Evolutionary conservation across 2,329 filamentous ascomycete genomes (phyloP).

Genomic region (Camillea tinctor): DNA sequence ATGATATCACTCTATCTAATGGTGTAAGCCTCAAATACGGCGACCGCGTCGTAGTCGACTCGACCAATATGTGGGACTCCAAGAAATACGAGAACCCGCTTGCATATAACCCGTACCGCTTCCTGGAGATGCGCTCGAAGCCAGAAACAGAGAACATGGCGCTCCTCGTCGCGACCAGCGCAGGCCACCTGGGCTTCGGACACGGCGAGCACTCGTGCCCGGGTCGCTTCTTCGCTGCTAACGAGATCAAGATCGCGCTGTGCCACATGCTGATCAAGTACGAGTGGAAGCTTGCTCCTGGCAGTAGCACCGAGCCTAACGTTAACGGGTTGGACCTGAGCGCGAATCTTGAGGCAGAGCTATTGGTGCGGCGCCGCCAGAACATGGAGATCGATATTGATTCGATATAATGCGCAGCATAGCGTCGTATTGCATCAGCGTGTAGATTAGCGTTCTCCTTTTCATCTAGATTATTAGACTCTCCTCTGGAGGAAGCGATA

Average conservation of each 20-base stretch:
- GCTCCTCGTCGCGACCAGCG: conserved; percentile 30
- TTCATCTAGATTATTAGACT: no score
- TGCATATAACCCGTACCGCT: conserved; percentile 21
- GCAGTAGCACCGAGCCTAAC: conserved; percentile 1
- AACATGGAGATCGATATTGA: conserved; percentile 19
- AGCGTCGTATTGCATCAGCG: no score
- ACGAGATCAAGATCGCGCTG: conserved; percentile 34
- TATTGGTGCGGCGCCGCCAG: conserved; percentile 19
- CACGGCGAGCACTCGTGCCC: conserved; percentile 35
- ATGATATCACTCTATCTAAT: conserved; percentile 17
- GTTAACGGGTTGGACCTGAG: conserved; percentile 6
- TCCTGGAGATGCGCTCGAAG: conserved; percentile 20
- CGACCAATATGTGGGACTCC: conserved; percentile 21
- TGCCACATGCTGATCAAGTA: conserved; percentile 25
- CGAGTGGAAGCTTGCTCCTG: conserved; percentile 17
- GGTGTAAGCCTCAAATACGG: conserved; percentile 22
- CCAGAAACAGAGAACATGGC: conserved; percentile 15
- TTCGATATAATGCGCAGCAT: neutral
- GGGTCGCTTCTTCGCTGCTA: conserved; percentile 32
- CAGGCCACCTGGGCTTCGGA: conserved; percentile 34
- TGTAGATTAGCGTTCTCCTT: no score
- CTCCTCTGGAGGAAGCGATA: no score
- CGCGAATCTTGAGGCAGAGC: conserved; percentile 11
- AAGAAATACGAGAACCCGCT: conserved; percentile 19
- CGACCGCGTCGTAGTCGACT: conserved; percentile 18